A percentile compares a stretch with the other conserved stretches of the same genome.
These are phyloP conservation scores for Coemansia sp. DNA, from an alignment of 371 early-diverging fungal species.

Conservation along the genomic window DNA sequence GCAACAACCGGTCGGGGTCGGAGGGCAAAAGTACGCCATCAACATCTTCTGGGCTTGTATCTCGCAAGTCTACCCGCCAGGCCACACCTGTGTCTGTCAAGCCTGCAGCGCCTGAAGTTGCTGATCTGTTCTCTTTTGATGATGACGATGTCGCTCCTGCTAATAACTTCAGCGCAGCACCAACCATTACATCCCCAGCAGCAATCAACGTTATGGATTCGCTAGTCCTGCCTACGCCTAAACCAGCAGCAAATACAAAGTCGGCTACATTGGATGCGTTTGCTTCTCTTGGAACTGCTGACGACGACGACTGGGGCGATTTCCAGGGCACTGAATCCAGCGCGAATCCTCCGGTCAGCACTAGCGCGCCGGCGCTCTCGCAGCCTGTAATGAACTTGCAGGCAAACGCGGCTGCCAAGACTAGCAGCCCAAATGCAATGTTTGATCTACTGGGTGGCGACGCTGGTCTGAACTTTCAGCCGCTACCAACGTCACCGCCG, in stretches of 20 bases:
- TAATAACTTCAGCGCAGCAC: background rate
- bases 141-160: constrained; percentile 21
- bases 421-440: background rate
- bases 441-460: constrained; percentile 44
- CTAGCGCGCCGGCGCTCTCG: background rate
- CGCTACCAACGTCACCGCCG: constrained; percentile 17
- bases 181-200: background rate
- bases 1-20: constrained; percentile 20
- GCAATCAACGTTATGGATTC: constrained; percentile 5
- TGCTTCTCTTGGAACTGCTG: background rate
- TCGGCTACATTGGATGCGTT: background rate
- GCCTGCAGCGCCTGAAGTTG: constrained; percentile 34
- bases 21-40: constrained; percentile 22
- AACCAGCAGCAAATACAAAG: background rate
- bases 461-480: constrained; percentile 17
- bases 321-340: constrained; percentile 39
- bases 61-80: constrained; percentile 26
- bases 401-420: background rate
- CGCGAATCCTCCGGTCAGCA: background rate
- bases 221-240: background rate
- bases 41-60: constrained; percentile 15
- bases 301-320: constrained; percentile 55
- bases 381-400: background rate
- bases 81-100: constrained; percentile 14
- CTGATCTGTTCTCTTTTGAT: constrained; percentile 51